Evolutionary conservation across 495 filamentous ascomycete species (phyloP).

Genomic region (Corynascus novoguineensis): DNA sequence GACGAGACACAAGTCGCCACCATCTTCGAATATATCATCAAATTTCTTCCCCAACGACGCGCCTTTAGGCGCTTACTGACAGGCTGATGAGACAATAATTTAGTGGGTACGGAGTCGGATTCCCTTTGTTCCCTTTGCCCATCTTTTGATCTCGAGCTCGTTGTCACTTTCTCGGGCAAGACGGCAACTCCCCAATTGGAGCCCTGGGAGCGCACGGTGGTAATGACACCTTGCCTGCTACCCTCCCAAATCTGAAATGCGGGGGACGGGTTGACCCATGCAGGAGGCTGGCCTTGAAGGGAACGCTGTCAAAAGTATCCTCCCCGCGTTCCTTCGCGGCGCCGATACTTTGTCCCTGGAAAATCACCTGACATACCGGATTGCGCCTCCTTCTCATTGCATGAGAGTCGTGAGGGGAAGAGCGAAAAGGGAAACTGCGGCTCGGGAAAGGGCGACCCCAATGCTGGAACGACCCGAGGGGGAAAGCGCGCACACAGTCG

Average conservation of each 20-base stretch:
- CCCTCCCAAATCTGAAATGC: background rate
- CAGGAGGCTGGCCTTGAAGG: background rate
- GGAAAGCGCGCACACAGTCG: background rate
- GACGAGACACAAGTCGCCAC: too few species aligned
- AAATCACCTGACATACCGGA: constrained; percentile 4
- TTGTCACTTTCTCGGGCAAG: too few species aligned
- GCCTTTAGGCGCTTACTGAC: too few species aligned
- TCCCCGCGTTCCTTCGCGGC: background rate
- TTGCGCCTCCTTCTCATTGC: background rate
- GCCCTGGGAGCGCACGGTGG: background rate
- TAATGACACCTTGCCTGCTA: background rate
- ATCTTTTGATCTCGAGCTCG: too few species aligned
- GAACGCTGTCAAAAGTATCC: background rate
- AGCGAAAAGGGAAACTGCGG: constrained; percentile 7
- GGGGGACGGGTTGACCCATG: background rate
- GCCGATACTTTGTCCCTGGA: background rate
- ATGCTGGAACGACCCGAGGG: background rate
- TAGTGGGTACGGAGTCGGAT: too few species aligned
- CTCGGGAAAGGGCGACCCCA: background rate
- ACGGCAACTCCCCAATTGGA: background rate
- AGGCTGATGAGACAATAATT: too few species aligned
- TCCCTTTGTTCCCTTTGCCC: too few species aligned
- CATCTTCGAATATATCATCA: too few species aligned
- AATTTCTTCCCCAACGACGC: too few species aligned
- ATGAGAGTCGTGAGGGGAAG: constrained; percentile 11